Percentiles rank a stretch among this genome's conserved stretches.
phyloP scores from a whole-genome alignment of 768 basidiomycete genomes.

The Rhizopogon roseolus region DNA sequence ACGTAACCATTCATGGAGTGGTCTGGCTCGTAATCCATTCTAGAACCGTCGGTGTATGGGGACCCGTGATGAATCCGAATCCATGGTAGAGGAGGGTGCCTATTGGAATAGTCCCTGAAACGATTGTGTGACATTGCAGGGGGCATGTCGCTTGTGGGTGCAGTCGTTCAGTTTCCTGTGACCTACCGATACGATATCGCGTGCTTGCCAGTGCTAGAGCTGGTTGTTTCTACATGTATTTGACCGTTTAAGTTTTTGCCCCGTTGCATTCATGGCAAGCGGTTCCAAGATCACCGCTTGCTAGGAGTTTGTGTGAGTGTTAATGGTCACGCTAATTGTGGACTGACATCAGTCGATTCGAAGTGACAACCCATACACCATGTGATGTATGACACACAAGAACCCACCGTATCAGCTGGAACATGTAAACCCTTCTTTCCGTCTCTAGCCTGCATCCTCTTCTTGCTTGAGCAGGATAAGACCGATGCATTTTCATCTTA shows the following conservation, averaged over 20 bases:
- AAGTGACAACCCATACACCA: too few relatives aligned
- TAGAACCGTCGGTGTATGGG: conserved; percentile 18
- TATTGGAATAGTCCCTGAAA: not conserved
- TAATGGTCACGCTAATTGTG: too few relatives aligned
- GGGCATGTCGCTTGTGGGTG: not conserved
- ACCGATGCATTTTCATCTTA: not conserved
- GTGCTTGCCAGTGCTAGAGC: conserved; percentile 43
- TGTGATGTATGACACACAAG: too few relatives aligned
- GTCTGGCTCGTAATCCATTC: conserved; percentile 35
- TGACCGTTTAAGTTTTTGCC: too few relatives aligned
- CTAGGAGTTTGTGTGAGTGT: too few relatives aligned
- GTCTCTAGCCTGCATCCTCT: conserved; percentile 72
- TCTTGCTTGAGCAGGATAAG: conserved; percentile 70
- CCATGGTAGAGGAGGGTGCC: conserved; percentile 21
- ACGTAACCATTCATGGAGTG: conserved; percentile 32
- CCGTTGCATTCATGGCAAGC: too few relatives aligned
- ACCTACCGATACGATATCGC: conserved; percentile 36
- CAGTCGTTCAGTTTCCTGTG: conserved; percentile 5
- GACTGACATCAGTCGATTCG: too few relatives aligned
- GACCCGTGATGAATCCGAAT: too few relatives aligned
- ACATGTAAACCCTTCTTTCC: too few relatives aligned
- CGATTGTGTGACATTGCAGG: not conserved
- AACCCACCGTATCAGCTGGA: too few relatives aligned
- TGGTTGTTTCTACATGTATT: too few relatives aligned
- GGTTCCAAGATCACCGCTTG: too few relatives aligned